These are phyloP conservation scores for Lantana camara DNA, from an alignment of 257 asterid genomes.

Conservation along the genomic window DNA sequence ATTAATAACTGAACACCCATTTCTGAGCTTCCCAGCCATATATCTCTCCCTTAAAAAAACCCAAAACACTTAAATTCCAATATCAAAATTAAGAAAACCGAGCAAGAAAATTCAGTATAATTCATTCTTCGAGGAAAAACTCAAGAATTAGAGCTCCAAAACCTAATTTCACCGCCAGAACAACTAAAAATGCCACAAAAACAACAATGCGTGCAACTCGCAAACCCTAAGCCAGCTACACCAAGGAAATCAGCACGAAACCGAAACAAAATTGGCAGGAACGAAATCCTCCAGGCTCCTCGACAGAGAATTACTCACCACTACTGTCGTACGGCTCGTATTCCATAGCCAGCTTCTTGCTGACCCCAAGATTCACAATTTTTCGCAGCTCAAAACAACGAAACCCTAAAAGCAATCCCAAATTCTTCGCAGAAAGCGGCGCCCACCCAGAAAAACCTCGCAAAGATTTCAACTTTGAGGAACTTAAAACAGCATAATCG, in stretches of 20 bases:
- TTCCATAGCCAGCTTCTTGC: conserved; percentile 59
- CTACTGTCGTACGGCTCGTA: conserved; percentile 71
- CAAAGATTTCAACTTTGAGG: conserved; percentile 10
- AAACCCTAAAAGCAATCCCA: conserved; percentile 21
- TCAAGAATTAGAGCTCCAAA: background rate
- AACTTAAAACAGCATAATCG: conserved; percentile 21
- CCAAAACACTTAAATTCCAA: background rate
- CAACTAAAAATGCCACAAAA: conserved; percentile 9
- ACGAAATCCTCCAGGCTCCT: background rate
- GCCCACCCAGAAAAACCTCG: conserved; percentile 10
- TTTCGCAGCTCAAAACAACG: conserved; percentile 20
- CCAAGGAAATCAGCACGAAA: conserved; percentile 16
- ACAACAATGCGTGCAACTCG: conserved; percentile 31
- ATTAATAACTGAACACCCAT: background rate
- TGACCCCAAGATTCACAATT: conserved; percentile 29
- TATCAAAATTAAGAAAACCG: background rate
- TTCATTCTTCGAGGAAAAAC: conserved; percentile 1
- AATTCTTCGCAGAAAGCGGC: conserved; percentile 11
- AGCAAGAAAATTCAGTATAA: conserved; percentile 6
- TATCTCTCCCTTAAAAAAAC: background rate
- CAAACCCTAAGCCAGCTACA: conserved; percentile 24
- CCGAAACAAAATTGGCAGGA: background rate
- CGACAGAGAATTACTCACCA: conserved; percentile 46
- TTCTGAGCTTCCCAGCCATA: background rate
- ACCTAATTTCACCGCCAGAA: background rate